phyloP scores from a whole-genome alignment of 2,329 filamentous ascomycete genomes.

The Aspergillus sp. region DNA sequence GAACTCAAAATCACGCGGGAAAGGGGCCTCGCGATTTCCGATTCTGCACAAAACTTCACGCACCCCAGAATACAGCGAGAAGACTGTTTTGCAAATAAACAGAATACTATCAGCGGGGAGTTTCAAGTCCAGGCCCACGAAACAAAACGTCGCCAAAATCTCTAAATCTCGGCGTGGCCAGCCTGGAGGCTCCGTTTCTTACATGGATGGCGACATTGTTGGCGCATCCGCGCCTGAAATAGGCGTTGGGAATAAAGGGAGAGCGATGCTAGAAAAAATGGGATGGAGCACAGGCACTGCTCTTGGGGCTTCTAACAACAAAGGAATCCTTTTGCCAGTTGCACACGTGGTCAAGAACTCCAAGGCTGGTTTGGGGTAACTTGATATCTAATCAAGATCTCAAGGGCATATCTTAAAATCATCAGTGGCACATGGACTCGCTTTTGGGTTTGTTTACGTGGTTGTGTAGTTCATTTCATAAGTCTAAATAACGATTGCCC shows the following conservation, averaged over 20 bases:
- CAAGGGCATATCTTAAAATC: neutral
- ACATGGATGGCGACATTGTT: constrained; percentile 84
- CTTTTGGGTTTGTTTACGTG: neutral
- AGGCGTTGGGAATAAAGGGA: constrained; percentile 76
- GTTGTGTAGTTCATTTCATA: neutral
- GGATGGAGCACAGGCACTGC: constrained; percentile 88
- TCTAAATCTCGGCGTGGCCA: constrained; percentile 35
- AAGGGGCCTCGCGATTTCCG: constrained; percentile 70
- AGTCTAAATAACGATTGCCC: neutral
- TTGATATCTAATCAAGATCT: neutral
- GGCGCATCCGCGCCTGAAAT: constrained; percentile 83
- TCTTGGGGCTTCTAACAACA: constrained; percentile 77
- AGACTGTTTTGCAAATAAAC: constrained; percentile 49
- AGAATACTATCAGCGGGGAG: constrained; percentile 35
- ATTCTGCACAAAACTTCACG: constrained; percentile 71
- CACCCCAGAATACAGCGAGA: constrained; percentile 62
- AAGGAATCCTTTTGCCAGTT: constrained; percentile 84
- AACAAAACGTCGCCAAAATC: constrained; percentile 19
- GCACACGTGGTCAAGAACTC: constrained; percentile 82
- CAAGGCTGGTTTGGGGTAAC: constrained; percentile 74
- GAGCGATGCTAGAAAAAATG: constrained; percentile 93
- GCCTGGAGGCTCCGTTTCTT: constrained; percentile 52
- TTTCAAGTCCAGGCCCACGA: constrained; percentile 28
- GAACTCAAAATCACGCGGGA: constrained; percentile 80
- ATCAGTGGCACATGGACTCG: neutral